phyloP scores from a whole-genome alignment of 176 grass and related monocot species.

The Eremochloa ophiuroides region DNA sequence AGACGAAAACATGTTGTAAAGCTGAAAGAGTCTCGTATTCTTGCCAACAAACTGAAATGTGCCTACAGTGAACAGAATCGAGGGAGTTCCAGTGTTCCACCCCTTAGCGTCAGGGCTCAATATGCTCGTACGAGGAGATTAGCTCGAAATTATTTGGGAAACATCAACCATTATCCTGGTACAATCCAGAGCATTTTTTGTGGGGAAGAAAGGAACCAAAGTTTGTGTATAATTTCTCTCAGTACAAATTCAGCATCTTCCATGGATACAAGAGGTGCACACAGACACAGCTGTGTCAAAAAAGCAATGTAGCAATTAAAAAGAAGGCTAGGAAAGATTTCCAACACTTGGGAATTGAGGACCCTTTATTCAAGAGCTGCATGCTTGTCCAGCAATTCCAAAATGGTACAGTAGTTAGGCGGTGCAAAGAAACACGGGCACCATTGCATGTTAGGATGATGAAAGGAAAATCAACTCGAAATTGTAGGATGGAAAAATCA shows the following conservation, averaged over 20 bases:
- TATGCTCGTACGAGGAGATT: background rate
- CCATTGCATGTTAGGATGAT: background rate
- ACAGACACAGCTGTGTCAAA: background rate
- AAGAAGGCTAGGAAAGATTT: background rate
- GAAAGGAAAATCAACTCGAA: background rate
- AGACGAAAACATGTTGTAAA: background rate
- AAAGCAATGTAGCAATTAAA: background rate
- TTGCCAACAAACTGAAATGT: background rate
- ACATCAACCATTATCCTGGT: no score
- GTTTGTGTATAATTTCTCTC: background rate
- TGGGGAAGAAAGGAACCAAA: background rate
- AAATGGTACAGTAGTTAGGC: background rate
- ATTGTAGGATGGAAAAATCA: background rate
- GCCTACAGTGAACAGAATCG: background rate
- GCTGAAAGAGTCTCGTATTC: background rate
- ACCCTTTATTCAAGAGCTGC: background rate
- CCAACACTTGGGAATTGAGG: background rate
- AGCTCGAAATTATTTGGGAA: background rate
- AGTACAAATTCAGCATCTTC: background rate
- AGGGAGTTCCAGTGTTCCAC: no score
- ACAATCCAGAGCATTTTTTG: background rate
- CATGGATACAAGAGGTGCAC: background rate
- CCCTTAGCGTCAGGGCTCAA: background rate
- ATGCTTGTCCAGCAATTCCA: background rate
- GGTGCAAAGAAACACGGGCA: background rate